A percentile compares a stretch with the other conserved stretches of the same genome.
phyloP scores from a whole-genome alignment of 1,284 basidiomycete species.

The Wolfiporia cocos region DNA sequence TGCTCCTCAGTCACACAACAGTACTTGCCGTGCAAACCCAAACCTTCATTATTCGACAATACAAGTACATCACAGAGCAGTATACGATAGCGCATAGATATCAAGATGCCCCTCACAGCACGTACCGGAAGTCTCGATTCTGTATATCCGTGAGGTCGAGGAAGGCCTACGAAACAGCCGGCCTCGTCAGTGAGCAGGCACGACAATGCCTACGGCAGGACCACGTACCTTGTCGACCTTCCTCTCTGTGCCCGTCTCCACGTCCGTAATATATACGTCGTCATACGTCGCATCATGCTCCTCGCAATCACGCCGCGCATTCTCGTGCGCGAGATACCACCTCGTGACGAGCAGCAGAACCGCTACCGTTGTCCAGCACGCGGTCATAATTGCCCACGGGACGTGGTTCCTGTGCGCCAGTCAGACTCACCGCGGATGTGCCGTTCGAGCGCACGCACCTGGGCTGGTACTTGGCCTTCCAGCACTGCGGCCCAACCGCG shows the following conservation, averaged over 20 bases:
- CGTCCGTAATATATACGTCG: constrained; percentile 52
- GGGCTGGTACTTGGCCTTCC: constrained; percentile 60
- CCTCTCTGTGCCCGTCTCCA: constrained; percentile 29
- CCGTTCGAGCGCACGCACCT: constrained; percentile 35
- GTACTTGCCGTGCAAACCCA: too few species aligned
- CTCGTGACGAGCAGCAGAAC: constrained; percentile 48
- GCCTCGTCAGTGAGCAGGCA: background rate
- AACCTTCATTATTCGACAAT: too few species aligned
- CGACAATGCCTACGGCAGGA: background rate
- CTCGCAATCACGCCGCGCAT: constrained; percentile 55
- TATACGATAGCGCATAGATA: too few species aligned
- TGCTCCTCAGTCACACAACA: too few species aligned
- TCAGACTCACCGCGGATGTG: too few species aligned
- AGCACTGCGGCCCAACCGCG: constrained; percentile 69
- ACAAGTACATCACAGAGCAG: too few species aligned
- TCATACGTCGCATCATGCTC: constrained; percentile 51
- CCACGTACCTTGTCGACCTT: constrained; percentile 28
- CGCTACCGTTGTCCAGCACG: constrained; percentile 48
- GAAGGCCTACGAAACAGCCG: constrained; percentile 38
- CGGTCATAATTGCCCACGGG: constrained; percentile 62
- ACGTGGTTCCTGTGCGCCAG: constrained; percentile 58
- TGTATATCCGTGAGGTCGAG: constrained; percentile 64
- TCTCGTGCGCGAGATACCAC: constrained; percentile 54
- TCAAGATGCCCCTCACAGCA: constrained; percentile 32
- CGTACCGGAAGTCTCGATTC: constrained; percentile 58